Percentiles rank a stretch among this genome's conserved stretches.
Conservation (phyloP, 495 filamentous ascomycete genomes). For the Symbiotaphrina buchneri region DNA sequence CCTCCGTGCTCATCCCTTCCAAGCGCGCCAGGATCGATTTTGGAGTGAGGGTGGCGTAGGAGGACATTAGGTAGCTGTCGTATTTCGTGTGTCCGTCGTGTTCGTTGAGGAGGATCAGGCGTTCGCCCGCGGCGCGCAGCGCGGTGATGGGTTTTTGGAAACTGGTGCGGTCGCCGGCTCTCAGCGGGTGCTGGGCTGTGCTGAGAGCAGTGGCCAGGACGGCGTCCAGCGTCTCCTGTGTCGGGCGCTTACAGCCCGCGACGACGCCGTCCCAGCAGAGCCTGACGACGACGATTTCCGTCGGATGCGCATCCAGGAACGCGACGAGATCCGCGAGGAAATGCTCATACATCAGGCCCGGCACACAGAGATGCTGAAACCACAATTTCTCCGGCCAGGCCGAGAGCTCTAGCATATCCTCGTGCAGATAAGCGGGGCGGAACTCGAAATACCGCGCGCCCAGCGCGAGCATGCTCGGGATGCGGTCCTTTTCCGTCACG, state of each 20-base stretch:
- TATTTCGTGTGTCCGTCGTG: no score
- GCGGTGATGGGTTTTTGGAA: no score
- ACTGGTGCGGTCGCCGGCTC: no score
- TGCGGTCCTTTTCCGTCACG: conserved; percentile 28
- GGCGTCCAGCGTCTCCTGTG: no score
- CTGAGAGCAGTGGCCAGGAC: no score
- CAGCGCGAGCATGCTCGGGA: conserved; percentile 20
- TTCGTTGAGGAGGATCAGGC: no score
- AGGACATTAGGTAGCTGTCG: no score
- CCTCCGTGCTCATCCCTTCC: no score
- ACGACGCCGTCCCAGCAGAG: conserved; percentile 30
- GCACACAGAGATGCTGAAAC: conserved; percentile 29
- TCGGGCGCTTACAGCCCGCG: conserved; percentile 18
- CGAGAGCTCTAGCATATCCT: conserved; percentile 11
- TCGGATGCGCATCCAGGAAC: conserved; percentile 19
- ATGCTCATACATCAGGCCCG: conserved; percentile 25
- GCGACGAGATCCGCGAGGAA: conserved; percentile 21
- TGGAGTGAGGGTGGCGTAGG: no score
- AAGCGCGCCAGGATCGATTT: no score
- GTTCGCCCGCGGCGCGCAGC: no score
- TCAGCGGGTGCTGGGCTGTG: no score
- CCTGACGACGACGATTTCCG: conserved; percentile 27
- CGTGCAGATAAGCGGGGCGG: conserved; percentile 24
- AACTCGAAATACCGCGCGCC: conserved; percentile 33
- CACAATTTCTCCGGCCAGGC: conserved; percentile 22